A percentile compares a stretch with the other conserved stretches of the same genome.
These are phyloP conservation scores for Coffea eugenioides DNA, from an alignment of 257 asterid genomes.

Conservation along the genomic window DNA sequence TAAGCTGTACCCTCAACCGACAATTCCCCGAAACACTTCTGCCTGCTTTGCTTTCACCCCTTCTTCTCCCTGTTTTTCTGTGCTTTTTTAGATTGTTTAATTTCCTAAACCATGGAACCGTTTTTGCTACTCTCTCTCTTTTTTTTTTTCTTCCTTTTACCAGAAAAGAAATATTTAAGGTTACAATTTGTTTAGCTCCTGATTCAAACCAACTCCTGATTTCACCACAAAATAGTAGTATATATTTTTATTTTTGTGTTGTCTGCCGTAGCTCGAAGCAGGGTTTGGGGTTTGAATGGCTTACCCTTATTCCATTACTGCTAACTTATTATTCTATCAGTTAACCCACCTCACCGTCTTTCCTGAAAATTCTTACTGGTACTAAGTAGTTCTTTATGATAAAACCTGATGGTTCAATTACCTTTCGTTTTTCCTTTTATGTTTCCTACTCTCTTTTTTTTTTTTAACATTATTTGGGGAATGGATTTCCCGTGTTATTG, in stretches of 20 bases:
- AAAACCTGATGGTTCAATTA: background rate
- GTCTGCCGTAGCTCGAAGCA: background rate
- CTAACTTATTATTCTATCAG: background rate
- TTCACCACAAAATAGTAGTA: background rate
- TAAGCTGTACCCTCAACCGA: background rate
- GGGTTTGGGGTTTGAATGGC: background rate
- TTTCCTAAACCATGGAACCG: background rate
- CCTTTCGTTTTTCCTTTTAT: background rate
- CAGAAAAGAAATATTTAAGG: background rate
- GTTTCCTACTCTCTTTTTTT: no score
- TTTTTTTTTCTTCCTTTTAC: background rate
- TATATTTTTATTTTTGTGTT: background rate
- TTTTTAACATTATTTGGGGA: background rate
- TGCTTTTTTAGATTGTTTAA: background rate
- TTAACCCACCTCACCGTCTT: background rate
- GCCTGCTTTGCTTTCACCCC: background rate
- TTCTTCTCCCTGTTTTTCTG: background rate
- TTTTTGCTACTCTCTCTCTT: no score
- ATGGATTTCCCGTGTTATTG: conserved; percentile 2
- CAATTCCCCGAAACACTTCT: no score
- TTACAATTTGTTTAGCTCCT: background rate
- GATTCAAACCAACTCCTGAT: background rate
- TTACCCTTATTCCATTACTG: background rate
- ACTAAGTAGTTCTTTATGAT: no score
- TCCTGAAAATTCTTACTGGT: background rate